These are phyloP conservation scores for Royoungia palumana DNA, from an alignment of 768 basidiomycete genomes.

Conservation along the genomic window DNA sequence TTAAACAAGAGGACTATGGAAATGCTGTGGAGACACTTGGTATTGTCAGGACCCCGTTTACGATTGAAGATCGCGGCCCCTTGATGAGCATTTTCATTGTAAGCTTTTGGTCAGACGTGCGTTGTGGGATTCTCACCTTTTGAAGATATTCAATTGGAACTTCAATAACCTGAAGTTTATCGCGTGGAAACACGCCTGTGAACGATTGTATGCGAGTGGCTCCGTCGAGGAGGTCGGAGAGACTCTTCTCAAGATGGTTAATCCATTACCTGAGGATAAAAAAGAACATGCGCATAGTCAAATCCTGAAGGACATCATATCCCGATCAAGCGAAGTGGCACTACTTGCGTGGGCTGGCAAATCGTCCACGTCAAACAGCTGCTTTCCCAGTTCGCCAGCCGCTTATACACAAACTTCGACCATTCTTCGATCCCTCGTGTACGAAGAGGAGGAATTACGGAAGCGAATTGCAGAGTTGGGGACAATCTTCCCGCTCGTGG, in stretches of 20 bases:
- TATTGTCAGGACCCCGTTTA: too few relatives aligned
- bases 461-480: too few relatives aligned
- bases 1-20: too few relatives aligned
- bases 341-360: background rate
- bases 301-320: background rate
- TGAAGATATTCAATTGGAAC: constrained; percentile 1
- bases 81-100: too few relatives aligned
- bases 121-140: background rate
- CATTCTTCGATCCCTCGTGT: too few relatives aligned
- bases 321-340: background rate
- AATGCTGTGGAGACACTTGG: too few relatives aligned
- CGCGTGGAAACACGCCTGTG: background rate
- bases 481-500: too few relatives aligned
- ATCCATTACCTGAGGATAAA: background rate
- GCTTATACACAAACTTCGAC: too few relatives aligned
- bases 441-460: too few relatives aligned
- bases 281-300: background rate
- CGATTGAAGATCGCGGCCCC: too few relatives aligned
- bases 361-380: background rate
- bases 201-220: background rate
- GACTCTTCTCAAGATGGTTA: background rate
- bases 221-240: constrained; percentile 1
- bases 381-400: background rate
- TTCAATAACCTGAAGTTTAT: background rate
- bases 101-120: too few relatives aligned